These are phyloP conservation scores for Graphilbum fragrans DNA, from an alignment of 2,329 filamentous ascomycete genomes.

Conservation along the genomic window DNA sequence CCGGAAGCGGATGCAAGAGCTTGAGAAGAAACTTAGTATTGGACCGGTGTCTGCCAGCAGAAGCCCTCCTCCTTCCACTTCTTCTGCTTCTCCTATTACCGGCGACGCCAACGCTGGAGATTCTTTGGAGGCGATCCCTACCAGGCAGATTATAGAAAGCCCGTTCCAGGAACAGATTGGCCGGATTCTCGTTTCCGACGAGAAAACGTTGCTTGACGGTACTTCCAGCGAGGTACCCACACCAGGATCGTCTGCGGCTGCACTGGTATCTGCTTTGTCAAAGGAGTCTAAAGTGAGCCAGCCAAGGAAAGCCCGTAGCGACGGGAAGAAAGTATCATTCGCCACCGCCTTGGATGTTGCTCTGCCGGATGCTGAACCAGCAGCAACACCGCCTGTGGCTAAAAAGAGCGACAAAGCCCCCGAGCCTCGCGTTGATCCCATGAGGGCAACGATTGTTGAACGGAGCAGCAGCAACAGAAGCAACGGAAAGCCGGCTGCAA, in stretches of 20 bases:
- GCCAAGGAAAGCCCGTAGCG: neutral
- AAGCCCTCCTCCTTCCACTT: too few relatives aligned
- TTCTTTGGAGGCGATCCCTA: neutral
- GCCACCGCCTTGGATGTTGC: constrained; percentile 63
- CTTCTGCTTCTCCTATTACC: neutral
- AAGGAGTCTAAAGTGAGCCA: neutral
- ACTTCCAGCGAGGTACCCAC: neutral
- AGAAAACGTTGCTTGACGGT: neutral
- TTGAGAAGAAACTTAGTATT: constrained; percentile 65
- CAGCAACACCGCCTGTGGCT: neutral
- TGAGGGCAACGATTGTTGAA: constrained; percentile 16
- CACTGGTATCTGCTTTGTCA: too few relatives aligned
- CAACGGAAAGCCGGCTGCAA: neutral
- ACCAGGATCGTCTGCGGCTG: constrained; percentile 5
- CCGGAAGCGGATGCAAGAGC: constrained; percentile 67
- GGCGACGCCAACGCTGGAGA: neutral
- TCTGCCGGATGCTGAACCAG: constrained; percentile 6
- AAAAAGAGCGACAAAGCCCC: neutral
- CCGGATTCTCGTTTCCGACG: constrained; percentile 35
- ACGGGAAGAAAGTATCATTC: constrained; percentile 70
- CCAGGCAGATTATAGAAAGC: neutral
- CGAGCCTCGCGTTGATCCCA: constrained; percentile 10
- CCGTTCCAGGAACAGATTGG: constrained; percentile 36
- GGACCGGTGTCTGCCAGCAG: constrained; percentile 26
- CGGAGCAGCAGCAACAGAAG: constrained; percentile 10